Conservation (phyloP, 192 early-diverging fungal genomes). For the Gryganskiella cystojenkinii region DNA sequence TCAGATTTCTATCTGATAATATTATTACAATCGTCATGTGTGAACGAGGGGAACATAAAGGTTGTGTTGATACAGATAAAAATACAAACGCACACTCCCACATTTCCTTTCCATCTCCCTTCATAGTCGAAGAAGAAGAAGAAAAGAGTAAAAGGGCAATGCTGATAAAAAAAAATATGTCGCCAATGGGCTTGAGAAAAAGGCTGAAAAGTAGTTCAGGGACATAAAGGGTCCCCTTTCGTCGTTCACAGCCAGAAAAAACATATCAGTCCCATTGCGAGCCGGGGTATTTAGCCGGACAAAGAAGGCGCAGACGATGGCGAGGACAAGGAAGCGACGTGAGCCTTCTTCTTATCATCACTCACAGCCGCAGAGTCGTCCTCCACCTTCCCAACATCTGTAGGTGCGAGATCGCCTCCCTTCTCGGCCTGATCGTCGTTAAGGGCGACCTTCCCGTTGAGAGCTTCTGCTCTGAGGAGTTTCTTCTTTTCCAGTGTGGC, state of each 20-base stretch:
- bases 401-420: background rate
- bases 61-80: slow-evolving; percentile 10
- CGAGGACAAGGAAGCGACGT: background rate
- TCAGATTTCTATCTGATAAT: slow-evolving; percentile 6
- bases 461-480: slow-evolving; percentile 13
- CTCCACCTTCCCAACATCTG: too few relatives aligned
- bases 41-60: slow-evolving; percentile 30
- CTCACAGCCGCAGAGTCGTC: too few relatives aligned
- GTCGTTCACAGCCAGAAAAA: slow-evolving; percentile 15
- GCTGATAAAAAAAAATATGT: background rate
- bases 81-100: background rate
- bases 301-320: too few relatives aligned
- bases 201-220: slow-evolving; percentile 1
- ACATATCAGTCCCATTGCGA: slow-evolving; percentile 26
- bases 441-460: background rate
- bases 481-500: slow-evolving; percentile 40
- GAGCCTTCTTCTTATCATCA: background rate
- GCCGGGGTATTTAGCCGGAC: background rate
- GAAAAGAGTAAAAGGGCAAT: background rate
- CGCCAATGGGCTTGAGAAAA: slow-evolving; percentile 26
- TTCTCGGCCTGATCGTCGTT: background rate
- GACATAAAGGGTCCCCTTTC: background rate
- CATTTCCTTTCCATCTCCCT: background rate
- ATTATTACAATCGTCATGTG: slow-evolving; percentile 22
- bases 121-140: background rate